Evolutionary conservation across 768 basidiomycete genomes (phyloP).

Genomic region (Leccinellum luteum): DNA sequence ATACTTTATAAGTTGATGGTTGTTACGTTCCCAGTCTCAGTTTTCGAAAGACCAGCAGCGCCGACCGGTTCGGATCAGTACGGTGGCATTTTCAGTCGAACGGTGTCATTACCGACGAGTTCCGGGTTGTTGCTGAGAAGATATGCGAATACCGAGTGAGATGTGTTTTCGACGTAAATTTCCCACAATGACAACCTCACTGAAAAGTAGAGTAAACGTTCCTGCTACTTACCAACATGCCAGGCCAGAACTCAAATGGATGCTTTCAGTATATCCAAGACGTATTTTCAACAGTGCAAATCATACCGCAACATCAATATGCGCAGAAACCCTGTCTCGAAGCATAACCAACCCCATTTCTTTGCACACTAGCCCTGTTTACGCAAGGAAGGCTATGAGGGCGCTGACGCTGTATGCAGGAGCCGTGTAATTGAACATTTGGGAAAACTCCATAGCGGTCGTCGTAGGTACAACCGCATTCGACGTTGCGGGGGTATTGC

Average conservation of each 20-base stretch:
- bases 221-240: constrained; percentile 66
- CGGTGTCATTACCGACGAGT: too few species aligned
- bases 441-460: constrained; percentile 44
- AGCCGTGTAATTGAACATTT: constrained; percentile 53
- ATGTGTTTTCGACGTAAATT: too few species aligned
- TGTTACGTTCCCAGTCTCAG: too few species aligned
- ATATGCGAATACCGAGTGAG: too few species aligned
- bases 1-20: background rate
- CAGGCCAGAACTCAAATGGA: constrained; percentile 64
- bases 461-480: constrained; percentile 46
- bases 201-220: too few species aligned
- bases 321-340: background rate
- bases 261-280: constrained; percentile 47
- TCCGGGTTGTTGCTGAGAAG: too few species aligned
- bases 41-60: too few species aligned
- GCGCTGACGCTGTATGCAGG: constrained; percentile 46
- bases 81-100: too few species aligned
- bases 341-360: background rate
- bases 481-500: constrained; percentile 55
- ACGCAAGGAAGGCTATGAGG: constrained; percentile 15
- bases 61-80: too few species aligned
- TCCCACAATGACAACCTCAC: too few species aligned
- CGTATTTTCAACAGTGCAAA: constrained; percentile 36
- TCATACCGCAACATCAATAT: constrained; percentile 16
- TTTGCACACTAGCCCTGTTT: background rate